These are phyloP conservation scores for Chalciporus pseudorubinellus DNA, from an alignment of 768 basidiomycete species.

Conservation along the genomic window DNA sequence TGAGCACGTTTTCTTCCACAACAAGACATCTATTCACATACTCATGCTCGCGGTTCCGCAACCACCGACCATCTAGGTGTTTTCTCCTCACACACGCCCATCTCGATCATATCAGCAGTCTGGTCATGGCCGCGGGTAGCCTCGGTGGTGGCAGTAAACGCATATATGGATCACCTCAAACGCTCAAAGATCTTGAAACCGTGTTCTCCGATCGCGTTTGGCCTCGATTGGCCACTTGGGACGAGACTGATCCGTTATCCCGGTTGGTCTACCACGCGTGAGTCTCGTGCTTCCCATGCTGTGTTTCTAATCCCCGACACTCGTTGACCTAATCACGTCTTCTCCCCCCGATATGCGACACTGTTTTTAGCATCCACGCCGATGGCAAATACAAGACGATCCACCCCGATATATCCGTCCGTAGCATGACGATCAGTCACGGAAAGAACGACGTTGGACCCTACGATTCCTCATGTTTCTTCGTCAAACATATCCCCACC, in stretches of 20 bases:
- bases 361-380: constrained; percentile 45
- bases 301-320: not conserved
- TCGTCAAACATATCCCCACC: constrained; percentile 65
- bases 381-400: constrained; percentile 54
- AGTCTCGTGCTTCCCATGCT: constrained; percentile 29
- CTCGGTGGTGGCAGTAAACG: constrained; percentile 58
- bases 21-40: no score
- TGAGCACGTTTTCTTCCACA: constrained; percentile 9
- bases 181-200: constrained; percentile 65
- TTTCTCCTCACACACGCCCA: constrained; percentile 89
- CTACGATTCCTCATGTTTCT: constrained; percentile 84
- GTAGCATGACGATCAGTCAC: constrained; percentile 69
- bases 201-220: constrained; percentile 79
- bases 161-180: constrained; percentile 58
- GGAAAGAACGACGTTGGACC: constrained; percentile 53
- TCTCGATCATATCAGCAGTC: constrained; percentile 82
- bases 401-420: constrained; percentile 56
- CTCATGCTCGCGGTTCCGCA: not conserved
- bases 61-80: constrained; percentile 45
- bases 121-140: constrained; percentile 83
- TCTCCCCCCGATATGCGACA: not conserved
- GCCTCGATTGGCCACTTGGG: constrained; percentile 81
- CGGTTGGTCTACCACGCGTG: constrained; percentile 66
- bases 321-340: not conserved
- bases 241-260: constrained; percentile 55